These are phyloP conservation scores for Nicotiana noctiflora DNA, from an alignment of 257 asterid genomes.

Conservation along the genomic window DNA sequence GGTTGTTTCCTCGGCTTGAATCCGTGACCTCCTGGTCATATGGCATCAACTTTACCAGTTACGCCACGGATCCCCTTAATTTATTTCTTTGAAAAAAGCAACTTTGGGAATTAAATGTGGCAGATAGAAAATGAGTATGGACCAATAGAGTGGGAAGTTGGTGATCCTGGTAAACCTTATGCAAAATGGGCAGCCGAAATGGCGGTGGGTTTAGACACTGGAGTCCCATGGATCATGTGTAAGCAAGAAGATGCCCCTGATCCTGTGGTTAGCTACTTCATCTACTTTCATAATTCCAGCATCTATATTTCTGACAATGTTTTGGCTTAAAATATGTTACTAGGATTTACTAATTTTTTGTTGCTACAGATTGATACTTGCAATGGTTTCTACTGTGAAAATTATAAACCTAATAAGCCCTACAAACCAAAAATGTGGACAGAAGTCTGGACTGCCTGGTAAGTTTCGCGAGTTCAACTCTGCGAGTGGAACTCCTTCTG, in stretches of 20 bases:
- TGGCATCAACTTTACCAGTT: too few species aligned
- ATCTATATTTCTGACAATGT: not conserved
- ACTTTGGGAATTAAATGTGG: slow-evolving; percentile 2
- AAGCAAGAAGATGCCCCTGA: slow-evolving; percentile 89
- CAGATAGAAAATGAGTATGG: slow-evolving; percentile 97
- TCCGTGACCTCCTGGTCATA: too few species aligned
- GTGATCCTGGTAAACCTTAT: slow-evolving; percentile 85
- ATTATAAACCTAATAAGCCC: slow-evolving; percentile 62
- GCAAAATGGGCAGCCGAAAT: slow-evolving; percentile 82
- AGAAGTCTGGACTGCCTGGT: slow-evolving; percentile 95
- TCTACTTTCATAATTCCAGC: not conserved
- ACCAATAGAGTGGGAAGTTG: slow-evolving; percentile 77
- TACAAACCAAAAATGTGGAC: slow-evolving; percentile 89
- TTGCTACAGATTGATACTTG: slow-evolving; percentile 70
- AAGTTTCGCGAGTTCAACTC: not conserved
- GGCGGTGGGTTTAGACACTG: slow-evolving; percentile 80
- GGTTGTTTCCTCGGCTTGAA: too few species aligned
- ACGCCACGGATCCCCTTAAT: too few species aligned
- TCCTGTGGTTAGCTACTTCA: slow-evolving; percentile 44
- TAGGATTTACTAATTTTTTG: too few species aligned
- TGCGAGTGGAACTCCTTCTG: not conserved
- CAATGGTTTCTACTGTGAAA: slow-evolving; percentile 85
- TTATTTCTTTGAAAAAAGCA: not conserved
- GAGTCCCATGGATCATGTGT: slow-evolving; percentile 98
- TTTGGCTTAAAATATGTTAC: not conserved